phyloP scores from a whole-genome alignment of 2,329 filamentous ascomycete species.

The Pseudomassariella vexata region DNA sequence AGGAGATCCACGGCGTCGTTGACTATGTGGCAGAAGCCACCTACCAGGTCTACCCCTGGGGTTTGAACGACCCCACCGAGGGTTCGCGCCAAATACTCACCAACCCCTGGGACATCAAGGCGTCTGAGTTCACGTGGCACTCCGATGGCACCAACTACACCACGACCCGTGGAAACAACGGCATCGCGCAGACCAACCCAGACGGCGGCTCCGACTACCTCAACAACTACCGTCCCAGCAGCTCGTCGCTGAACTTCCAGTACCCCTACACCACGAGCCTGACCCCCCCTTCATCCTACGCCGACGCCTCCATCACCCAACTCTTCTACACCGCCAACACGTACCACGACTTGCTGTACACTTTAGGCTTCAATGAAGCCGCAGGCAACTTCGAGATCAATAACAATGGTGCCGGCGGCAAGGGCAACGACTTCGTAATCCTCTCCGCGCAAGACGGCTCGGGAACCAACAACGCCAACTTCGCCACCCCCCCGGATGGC shows the following conservation, averaged over 20 bases:
- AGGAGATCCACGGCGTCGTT: constrained; percentile 45
- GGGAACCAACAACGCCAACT: constrained; percentile 52
- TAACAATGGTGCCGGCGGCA: constrained; percentile 48
- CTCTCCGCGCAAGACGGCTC: constrained; percentile 52
- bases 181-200: constrained; percentile 47
- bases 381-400: constrained; percentile 56
- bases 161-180: constrained; percentile 54
- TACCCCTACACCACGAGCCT: constrained; percentile 33
- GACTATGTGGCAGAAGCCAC: constrained; percentile 52
- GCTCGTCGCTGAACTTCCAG: constrained; percentile 36
- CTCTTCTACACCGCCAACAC: constrained; percentile 56
- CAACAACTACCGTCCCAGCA: constrained; percentile 45
- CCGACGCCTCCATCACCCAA: constrained; percentile 50
- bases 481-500: constrained; percentile 48
- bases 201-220: constrained; percentile 35
- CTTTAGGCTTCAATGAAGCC: constrained; percentile 50
- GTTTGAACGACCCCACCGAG: constrained; percentile 46
- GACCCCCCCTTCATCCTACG: constrained; percentile 34
- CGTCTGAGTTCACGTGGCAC: constrained; percentile 50
- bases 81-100: constrained; percentile 35
- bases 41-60: constrained; percentile 52
- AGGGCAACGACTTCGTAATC: constrained; percentile 45
- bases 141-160: constrained; percentile 43
- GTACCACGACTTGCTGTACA: constrained; percentile 54
- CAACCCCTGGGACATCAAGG: constrained; percentile 40